phyloP scores from a whole-genome alignment of 495 filamentous ascomycete species.

The Neurospora sp. region DNA sequence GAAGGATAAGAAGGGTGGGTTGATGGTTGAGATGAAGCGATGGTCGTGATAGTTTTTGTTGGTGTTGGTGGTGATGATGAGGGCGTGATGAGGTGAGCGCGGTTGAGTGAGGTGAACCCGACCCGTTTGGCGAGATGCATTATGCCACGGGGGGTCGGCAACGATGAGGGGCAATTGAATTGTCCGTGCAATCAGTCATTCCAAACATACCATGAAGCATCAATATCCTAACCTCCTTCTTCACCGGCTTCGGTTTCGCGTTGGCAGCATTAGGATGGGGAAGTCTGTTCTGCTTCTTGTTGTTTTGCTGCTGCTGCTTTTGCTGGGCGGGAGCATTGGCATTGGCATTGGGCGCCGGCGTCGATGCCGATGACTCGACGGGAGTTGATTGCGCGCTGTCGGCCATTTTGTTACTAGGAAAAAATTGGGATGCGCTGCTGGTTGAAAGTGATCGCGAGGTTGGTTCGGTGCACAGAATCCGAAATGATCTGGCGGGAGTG shows the following conservation, averaged over 20 bases:
- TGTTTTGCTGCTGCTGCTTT: slow-evolving; percentile 1
- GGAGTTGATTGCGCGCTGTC: background rate
- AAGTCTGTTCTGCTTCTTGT: background rate
- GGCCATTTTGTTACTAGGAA: background rate
- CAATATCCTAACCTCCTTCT: slow-evolving; percentile 40
- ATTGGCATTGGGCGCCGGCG: background rate
- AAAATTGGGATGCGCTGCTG: background rate
- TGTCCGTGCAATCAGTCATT: background rate
- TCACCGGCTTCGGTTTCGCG: slow-evolving; percentile 13
- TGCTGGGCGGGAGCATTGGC: background rate
- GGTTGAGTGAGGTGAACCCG: background rate
- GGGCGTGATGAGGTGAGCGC: background rate
- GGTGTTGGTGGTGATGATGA: background rate
- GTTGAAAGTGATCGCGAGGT: background rate
- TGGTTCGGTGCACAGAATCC: background rate
- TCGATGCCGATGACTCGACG: background rate
- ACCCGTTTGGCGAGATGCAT: background rate
- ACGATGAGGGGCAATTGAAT: background rate
- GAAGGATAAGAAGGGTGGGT: background rate
- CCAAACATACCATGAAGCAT: slow-evolving; percentile 45
- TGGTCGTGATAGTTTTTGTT: background rate
- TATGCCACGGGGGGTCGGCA: background rate
- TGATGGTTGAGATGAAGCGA: background rate
- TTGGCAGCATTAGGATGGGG: background rate
- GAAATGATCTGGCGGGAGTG: background rate